Conservation (phyloP, 208 protist genomes). For the Wallacemonas sp. region DNA sequence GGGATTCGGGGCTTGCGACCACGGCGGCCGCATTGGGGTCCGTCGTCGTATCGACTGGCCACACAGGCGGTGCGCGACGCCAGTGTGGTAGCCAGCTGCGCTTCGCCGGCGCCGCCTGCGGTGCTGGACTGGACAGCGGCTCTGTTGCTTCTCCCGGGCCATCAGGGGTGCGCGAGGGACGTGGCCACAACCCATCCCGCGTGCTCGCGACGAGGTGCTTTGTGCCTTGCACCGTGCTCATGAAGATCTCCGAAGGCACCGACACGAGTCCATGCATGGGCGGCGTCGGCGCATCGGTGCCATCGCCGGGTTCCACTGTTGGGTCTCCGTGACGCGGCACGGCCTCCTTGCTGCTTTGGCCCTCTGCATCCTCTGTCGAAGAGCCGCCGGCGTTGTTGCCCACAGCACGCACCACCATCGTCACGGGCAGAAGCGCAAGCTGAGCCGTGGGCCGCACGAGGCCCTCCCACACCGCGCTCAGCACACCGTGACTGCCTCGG, state of each 20-base stretch:
- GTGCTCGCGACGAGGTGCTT: neutral
- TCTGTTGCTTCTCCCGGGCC: neutral
- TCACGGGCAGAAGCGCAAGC: neutral
- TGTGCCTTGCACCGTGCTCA: conserved; percentile 4
- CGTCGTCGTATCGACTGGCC: too few species aligned
- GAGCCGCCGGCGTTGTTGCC: neutral
- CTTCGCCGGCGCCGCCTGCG: too few species aligned
- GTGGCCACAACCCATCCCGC: neutral
- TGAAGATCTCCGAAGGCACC: neutral
- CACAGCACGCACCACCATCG: neutral
- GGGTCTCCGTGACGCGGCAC: too few species aligned
- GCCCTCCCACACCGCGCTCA: neutral
- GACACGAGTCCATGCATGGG: conserved; percentile 9
- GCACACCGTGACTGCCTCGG: neutral
- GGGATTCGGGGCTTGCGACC: too few species aligned
- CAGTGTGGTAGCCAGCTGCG: too few species aligned
- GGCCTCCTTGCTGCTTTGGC: too few species aligned
- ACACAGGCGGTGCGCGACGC: too few species aligned
- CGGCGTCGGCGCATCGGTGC: neutral
- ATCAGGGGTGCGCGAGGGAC: neutral
- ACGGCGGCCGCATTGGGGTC: too few species aligned
- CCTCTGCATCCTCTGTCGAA: too few species aligned
- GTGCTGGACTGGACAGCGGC: too few species aligned
- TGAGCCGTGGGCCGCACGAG: neutral
- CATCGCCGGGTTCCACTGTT: neutral